Conservation (phyloP, 108 stramenopile genomes). For the Asterionellopsis glacialis region DNA sequence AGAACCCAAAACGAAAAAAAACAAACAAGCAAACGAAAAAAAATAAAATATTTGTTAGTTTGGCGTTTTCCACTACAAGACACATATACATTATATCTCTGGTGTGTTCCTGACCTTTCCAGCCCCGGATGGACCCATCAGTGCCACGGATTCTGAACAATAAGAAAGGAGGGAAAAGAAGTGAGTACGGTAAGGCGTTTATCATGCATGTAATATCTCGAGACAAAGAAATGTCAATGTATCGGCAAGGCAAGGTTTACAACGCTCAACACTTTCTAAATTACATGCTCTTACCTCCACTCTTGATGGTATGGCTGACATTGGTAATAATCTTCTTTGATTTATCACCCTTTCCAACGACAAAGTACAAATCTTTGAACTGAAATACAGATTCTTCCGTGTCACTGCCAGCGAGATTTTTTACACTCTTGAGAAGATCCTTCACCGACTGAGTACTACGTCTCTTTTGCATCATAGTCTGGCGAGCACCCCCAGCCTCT, state of each 20-base stretch:
- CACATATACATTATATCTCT: not conserved
- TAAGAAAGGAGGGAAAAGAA: too few relatives aligned
- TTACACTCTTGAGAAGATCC: too few relatives aligned
- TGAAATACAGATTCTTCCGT: slow-evolving; percentile 19
- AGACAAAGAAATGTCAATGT: not conserved
- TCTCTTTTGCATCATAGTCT: too few relatives aligned
- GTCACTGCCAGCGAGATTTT: not conserved
- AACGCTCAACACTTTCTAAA: too few relatives aligned
- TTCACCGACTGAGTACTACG: too few relatives aligned
- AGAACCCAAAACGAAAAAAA: not conserved
- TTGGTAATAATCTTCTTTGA: slow-evolving; percentile 14
- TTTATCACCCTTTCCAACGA: slow-evolving; percentile 13
- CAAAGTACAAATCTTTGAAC: slow-evolving; percentile 18
- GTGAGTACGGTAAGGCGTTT: too few relatives aligned
- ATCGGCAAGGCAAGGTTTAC: not conserved
- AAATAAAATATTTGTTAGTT: not conserved
- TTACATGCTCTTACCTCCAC: slow-evolving; percentile 9
- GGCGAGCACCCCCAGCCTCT: too few relatives aligned
- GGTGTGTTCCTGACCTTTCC: slow-evolving; percentile 7
- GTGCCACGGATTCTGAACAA: slow-evolving; percentile 10
- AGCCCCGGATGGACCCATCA: slow-evolving; percentile 29
- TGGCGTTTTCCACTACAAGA: not conserved
- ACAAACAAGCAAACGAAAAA: not conserved
- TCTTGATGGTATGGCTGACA: slow-evolving; percentile 15
- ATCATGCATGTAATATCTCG: too few relatives aligned